Evolutionary conservation across 768 basidiomycete species (phyloP).

Genomic region (Daedalea quercina): DNA sequence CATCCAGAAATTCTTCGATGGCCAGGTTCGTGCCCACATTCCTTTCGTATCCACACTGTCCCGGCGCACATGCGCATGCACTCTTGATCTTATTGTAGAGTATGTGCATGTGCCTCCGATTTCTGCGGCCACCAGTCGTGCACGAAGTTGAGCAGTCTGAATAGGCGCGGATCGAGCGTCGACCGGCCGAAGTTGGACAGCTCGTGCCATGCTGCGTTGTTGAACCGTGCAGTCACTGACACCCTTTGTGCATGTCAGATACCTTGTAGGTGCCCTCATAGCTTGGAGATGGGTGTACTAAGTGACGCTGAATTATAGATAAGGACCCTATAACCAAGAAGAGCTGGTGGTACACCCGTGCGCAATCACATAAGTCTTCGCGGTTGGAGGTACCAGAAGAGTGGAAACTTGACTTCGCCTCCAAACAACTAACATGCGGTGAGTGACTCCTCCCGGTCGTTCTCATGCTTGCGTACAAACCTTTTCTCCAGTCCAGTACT

Average conservation of each 20-base stretch:
- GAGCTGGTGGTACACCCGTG: constrained; percentile 53
- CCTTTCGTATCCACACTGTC: too few relatives aligned
- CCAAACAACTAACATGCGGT: constrained; percentile 67
- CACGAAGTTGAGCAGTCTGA: too few relatives aligned
- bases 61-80: background rate
- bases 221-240: background rate
- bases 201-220: background rate
- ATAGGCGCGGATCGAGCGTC: background rate
- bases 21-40: constrained; percentile 29
- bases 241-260: constrained; percentile 31
- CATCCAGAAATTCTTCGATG: constrained; percentile 41
- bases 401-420: constrained; percentile 44
- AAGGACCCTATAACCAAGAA: constrained; percentile 52
- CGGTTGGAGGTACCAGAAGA: constrained; percentile 47
- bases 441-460: constrained; percentile 15
- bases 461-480: background rate
- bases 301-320: constrained; percentile 33
- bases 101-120: background rate
- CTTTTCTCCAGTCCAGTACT: constrained; percentile 57
- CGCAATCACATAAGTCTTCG: constrained; percentile 35
- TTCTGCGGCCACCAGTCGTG: too few relatives aligned
- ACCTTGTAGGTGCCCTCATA: constrained; percentile 36
- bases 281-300: constrained; percentile 8
- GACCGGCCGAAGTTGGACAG: background rate
- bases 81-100: background rate